These are phyloP conservation scores for Vitis rotundifolia DNA, from an alignment of 164 flowering plant genomes.

Conservation along the genomic window DNA sequence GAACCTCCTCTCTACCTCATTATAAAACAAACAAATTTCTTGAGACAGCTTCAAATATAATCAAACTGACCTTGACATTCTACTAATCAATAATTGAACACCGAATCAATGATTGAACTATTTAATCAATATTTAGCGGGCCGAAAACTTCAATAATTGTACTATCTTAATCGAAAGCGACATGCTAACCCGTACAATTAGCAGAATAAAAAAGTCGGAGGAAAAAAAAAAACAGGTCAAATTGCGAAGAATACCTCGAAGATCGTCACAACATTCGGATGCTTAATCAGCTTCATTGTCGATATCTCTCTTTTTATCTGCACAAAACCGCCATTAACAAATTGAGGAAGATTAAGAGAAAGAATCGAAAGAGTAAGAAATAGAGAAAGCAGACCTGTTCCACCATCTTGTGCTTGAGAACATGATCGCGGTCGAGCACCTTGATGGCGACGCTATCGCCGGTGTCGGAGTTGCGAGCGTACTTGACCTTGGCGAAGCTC, in stretches of 20 bases:
- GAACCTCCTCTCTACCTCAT: too few species aligned
- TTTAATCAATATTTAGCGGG: too few species aligned
- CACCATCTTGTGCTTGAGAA: conserved; percentile 81
- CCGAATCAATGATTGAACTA: too few species aligned
- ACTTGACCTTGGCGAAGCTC: conserved; percentile 91
- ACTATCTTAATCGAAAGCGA: too few species aligned
- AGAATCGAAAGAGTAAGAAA: conserved; percentile 1
- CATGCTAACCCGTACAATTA: too few species aligned
- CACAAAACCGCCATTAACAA: neutral
- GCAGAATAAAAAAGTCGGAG: too few species aligned
- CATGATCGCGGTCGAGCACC: conserved; percentile 66
- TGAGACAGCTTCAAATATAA: too few species aligned
- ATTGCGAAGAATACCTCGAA: conserved; percentile 44
- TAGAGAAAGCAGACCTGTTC: conserved; percentile 57
- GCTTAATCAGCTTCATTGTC: conserved; percentile 71
- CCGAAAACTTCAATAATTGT: too few species aligned
- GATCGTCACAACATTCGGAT: conserved; percentile 71
- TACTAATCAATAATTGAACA: too few species aligned
- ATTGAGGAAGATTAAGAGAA: too few species aligned
- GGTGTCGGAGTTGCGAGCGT: conserved; percentile 61
- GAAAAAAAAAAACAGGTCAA: neutral
- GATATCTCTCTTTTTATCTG: conserved; percentile 81
- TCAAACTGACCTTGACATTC: too few species aligned
- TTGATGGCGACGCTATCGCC: conserved; percentile 75
- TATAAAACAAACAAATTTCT: too few species aligned